Base-by-base conservation (phyloP, 805 yeast genomes). In the Isabelozyma gotoi region DNA sequence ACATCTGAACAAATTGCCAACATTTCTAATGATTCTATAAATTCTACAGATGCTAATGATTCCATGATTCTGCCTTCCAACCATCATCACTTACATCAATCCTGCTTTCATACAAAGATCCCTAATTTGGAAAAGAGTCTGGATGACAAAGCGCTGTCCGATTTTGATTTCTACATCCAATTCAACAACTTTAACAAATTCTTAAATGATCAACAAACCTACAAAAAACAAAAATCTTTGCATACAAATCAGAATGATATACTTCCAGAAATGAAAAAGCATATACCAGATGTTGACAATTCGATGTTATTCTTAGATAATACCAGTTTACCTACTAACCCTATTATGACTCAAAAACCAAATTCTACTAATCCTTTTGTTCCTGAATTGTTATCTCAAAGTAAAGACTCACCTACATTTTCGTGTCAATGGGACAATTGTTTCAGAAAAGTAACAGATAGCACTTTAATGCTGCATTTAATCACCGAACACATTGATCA, bases 361-460 rank as follows among this genome's bases (percentile, higher is more conserved):
- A 32, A 11, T 4, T 5, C 18, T 16, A 11, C 34, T 10, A 36
- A 36, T 14, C 14, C 17, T 12, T 10, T 36, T 12, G 32, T 20
- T 15, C 14, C 39, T 20, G 18, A 20, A 15, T 10, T 20, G 5
- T 32, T 32, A 32, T 24, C 17, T 14, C 29, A 15, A 16, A 7
- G n/a, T 14, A 20, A 24, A n/a, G 11, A n/a, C 5, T n/a, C 15
- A 5, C 31, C 46, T 15, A 15, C 43, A 5, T 54, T 44, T 33
- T 42, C 59, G 14, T 87, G 95, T 61, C 77, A 80, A 57, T 88
- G 95, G 95, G 81, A 80, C 39, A 71, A 77, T 44, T 88, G 96
- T 58, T 59, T 61, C 8, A 68, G 71, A 36, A 55, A 53, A 19
- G 67, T 77, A 36, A 62, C 67, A 21, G 62, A 65, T 40, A 57